phyloP scores from a whole-genome alignment of 352 stramenopile species.

The Aphanomyces astaci region DNA sequence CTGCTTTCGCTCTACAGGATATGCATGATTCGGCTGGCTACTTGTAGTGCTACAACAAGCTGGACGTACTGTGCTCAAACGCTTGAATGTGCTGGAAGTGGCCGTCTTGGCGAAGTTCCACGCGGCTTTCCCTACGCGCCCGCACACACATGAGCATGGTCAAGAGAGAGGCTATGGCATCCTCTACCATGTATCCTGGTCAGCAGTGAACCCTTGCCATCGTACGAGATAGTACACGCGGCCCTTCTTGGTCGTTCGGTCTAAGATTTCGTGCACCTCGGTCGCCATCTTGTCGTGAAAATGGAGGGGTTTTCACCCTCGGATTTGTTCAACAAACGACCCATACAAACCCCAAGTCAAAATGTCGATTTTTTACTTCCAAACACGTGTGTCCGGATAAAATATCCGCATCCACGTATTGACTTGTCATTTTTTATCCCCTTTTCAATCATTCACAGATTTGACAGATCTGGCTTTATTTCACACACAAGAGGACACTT shows the following conservation, averaged over 20 bases:
- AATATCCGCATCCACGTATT: no score
- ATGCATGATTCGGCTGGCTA: no score
- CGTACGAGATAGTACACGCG: slow-evolving; percentile 79
- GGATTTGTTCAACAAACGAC: neutral
- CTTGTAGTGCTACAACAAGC: neutral
- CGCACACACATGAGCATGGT: neutral
- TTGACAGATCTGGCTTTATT: no score
- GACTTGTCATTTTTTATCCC: no score
- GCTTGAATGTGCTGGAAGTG: slow-evolving; percentile 61
- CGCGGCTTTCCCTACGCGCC: slow-evolving; percentile 71
- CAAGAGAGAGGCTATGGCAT: slow-evolving; percentile 35
- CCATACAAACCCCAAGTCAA: slow-evolving; percentile 1
- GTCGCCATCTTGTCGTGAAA: neutral
- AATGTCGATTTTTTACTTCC: no score
- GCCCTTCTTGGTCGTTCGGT: slow-evolving; percentile 68
- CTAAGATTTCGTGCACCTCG: slow-evolving; percentile 28
- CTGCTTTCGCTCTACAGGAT: neutral
- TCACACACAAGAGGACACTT: no score
- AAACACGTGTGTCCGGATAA: no score
- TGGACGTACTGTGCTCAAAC: slow-evolving; percentile 57
- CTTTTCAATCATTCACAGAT: no score
- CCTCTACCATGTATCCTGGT: slow-evolving; percentile 71
- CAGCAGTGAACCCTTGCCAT: slow-evolving; percentile 67
- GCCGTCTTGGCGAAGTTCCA: slow-evolving; percentile 70
- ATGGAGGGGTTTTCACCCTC: neutral